Evolutionary conservation across 768 basidiomycete genomes (phyloP), one percentile per base, ranked within the genome.

Genomic region (Russula olivacea): DNA sequence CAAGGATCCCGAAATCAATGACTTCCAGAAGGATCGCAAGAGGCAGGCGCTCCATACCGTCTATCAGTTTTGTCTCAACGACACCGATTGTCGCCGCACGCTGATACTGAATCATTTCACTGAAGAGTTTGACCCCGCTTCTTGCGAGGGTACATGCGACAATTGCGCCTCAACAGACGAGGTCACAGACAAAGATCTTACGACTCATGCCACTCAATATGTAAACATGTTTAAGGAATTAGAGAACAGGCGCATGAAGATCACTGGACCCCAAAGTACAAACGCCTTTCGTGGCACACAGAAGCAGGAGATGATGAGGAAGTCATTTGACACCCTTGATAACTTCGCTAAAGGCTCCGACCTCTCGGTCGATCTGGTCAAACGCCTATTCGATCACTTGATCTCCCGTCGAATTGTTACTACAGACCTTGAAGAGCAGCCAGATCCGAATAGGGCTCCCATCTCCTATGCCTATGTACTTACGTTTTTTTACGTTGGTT

Each of bases 81-180:
- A 83, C 55, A 83, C 86, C 30, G 89, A 90, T 67, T 99, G 97
- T 70, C 86, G 97, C 15, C 87, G 97, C 3, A 79, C 83, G 6
- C 90, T 92, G 68, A 77, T 98, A n/a, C 82, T 99, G 19, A 80
- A 81, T n/a, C 91, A 91, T 73, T 98, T 97, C 68, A 85, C 84
- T 65, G 91, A 99, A 72, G 76, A 77, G 10, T 98, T 98, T 74
- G 81, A 87, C 63, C 76, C 80, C 36, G 75, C 71, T 28, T 67
- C 83, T 17, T 99, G 97, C 70, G 73, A 81, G 41, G 76, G 78
- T 45, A 79, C 80, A 4, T 99, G 97, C 73, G 91, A 98, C 72
- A 94, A 91, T 66, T 99, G 97, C 71, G 61, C 66, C 11, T 63
- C 58, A 25, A 50, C 61, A 25, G 53, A 58, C 1, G 57, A 57